phyloP scores from a whole-genome alignment of 202 grass and related monocot genomes.

The Cymbopogon flexuosus region DNA sequence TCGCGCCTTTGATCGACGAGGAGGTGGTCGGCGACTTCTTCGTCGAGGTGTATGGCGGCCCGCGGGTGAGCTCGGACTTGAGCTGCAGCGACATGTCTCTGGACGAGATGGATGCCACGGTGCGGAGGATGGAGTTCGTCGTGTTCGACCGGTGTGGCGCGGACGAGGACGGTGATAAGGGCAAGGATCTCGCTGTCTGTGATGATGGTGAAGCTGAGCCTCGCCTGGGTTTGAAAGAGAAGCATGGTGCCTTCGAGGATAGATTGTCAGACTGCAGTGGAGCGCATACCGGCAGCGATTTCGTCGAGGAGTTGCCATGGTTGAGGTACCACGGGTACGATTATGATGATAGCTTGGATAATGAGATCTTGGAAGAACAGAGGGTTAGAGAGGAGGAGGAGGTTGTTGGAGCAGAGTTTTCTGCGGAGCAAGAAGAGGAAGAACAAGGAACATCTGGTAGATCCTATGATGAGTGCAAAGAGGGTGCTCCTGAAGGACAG shows the following conservation, averaged over 20 bases:
- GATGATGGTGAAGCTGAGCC: constrained; percentile 5
- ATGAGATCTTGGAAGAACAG: constrained; percentile 31
- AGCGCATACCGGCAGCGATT: constrained; percentile 21
- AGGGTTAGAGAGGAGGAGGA: background rate
- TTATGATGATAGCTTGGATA: constrained; percentile 50
- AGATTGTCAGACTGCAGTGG: constrained; percentile 44
- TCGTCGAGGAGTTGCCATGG: constrained; percentile 48
- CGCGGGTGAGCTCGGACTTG: constrained; percentile 48
- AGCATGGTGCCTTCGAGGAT: constrained; percentile 32
- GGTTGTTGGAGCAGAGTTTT: constrained; percentile 6
- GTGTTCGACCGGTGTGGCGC: constrained; percentile 51
- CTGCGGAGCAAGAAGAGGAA: background rate
- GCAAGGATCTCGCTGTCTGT: background rate
- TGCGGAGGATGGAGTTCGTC: constrained; percentile 52
- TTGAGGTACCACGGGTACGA: constrained; percentile 39
- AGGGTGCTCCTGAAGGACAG: background rate
- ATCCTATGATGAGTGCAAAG: background rate
- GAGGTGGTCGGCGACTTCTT: constrained; percentile 72
- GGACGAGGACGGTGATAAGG: constrained; percentile 11
- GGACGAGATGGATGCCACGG: constrained; percentile 66
- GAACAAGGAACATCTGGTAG: background rate
- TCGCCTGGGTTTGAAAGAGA: constrained; percentile 19
- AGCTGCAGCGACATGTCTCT: constrained; percentile 77
- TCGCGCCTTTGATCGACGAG: constrained; percentile 59
- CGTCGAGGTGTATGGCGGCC: constrained; percentile 65